Conservation (phyloP, 306 rosid species). For the Leucaena leucocephala region DNA sequence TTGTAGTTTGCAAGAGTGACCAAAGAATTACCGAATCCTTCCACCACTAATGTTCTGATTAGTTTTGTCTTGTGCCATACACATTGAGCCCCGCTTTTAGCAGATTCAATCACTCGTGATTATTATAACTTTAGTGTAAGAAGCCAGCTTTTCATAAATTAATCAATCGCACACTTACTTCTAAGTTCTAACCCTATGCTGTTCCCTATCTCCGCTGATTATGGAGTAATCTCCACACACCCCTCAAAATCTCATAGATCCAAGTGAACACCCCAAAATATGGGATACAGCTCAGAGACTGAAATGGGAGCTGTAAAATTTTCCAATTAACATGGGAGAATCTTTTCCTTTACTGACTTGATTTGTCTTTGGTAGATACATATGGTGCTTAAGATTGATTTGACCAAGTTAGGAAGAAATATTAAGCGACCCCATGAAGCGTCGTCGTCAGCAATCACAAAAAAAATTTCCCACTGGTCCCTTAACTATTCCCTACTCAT, state of each 20-base stretch:
- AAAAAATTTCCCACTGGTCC: constrained; percentile 38
- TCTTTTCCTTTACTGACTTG: neutral
- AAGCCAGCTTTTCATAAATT: neutral
- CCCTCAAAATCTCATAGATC: constrained; percentile 32
- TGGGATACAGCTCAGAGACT: constrained; percentile 67
- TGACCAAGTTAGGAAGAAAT: constrained; percentile 21
- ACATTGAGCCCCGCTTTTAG: neutral
- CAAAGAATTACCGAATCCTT: neutral
- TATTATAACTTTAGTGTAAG: neutral
- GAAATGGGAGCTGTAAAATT: constrained; percentile 33
- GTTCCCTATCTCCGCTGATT: constrained; percentile 55
- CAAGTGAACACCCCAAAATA: constrained; percentile 15
- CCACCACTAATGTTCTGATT: neutral
- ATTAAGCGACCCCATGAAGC: constrained; percentile 48
- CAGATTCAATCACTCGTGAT: neutral
- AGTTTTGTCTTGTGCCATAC: neutral
- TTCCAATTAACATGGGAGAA: neutral
- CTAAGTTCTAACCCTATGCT: constrained; percentile 29
- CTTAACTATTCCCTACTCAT: constrained; percentile 29
- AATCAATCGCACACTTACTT: neutral
- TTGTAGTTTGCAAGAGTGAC: neutral
- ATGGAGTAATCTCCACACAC: constrained; percentile 49
- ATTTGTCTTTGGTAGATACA: neutral
- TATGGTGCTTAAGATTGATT: neutral
- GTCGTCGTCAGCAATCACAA: constrained; percentile 38